Evolutionary conservation across 2,329 filamentous ascomycete species (phyloP).

Genomic region (Bimuria novae-zelandiae): DNA sequence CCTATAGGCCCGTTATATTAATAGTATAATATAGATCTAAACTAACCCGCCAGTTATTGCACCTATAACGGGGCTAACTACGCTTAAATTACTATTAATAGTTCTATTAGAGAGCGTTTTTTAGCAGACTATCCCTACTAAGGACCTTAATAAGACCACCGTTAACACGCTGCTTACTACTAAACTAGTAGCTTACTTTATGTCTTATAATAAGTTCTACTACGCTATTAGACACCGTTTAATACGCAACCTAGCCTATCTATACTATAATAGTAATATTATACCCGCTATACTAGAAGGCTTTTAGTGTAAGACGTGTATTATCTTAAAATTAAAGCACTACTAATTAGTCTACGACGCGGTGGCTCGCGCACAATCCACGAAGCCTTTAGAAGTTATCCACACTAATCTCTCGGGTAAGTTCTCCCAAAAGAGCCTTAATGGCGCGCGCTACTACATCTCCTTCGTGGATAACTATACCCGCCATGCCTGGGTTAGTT

Average conservation of each 20-base stretch:
- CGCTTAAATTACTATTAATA: too few species aligned
- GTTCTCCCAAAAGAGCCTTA: background rate
- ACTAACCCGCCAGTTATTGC: background rate
- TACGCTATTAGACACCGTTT: background rate
- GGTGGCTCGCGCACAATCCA: background rate
- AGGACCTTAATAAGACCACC: too few species aligned
- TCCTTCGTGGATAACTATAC: constrained; percentile 10
- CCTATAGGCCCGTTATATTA: constrained; percentile 1
- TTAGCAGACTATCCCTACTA: too few species aligned
- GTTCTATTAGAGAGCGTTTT: too few species aligned
- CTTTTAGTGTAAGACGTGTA: background rate
- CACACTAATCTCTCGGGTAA: constrained; percentile 10
- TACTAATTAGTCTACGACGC: background rate
- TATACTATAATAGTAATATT: constrained; percentile 4
- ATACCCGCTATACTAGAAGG: constrained; percentile 1
- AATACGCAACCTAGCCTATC: background rate
- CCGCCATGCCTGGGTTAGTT: constrained; percentile 3
- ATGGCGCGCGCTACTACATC: constrained; percentile 11
- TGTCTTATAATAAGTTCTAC: constrained; percentile 7
- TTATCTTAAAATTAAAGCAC: background rate
- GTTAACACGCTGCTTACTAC: too few species aligned
- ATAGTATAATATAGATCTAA: constrained; percentile 2
- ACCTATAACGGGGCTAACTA: too few species aligned
- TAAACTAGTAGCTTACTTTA: background rate
- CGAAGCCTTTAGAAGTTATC: constrained; percentile 4